phyloP scores from a whole-genome alignment of 225 moss, liverwort and hornwort species.

The Pleurozium schreberi region DNA sequence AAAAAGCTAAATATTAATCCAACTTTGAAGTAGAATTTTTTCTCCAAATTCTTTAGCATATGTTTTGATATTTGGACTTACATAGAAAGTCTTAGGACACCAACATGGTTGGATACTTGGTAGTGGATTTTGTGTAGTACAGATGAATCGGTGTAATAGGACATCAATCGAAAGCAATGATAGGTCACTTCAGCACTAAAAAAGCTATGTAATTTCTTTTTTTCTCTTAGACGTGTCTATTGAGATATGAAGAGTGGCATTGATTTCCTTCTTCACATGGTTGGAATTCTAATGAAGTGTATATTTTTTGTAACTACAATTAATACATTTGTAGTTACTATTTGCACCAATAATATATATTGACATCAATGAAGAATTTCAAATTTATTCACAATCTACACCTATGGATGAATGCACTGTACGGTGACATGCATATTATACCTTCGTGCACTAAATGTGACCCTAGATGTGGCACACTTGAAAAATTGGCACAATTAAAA shows the following conservation, averaged over 20 bases:
- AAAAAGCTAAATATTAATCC: neutral
- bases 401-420: accelerated
- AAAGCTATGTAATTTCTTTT: neutral
- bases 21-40: no score
- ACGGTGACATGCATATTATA: neutral
- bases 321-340: neutral
- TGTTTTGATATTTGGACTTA: neutral
- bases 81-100: neutral
- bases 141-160: neutral
- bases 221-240: neutral
- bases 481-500: neutral
- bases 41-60: neutral
- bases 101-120: neutral
- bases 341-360: neutral
- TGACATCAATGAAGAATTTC: neutral
- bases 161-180: neutral
- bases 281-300: neutral
- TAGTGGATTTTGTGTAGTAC: no score
- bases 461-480: accelerated
- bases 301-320: neutral
- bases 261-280: neutral
- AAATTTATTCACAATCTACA: neutral
- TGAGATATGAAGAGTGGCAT: neutral
- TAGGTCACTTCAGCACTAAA: neutral
- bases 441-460: accelerated